Conservation (phyloP, 2,329 filamentous ascomycete species). For the Aspergillus felis region DNA sequence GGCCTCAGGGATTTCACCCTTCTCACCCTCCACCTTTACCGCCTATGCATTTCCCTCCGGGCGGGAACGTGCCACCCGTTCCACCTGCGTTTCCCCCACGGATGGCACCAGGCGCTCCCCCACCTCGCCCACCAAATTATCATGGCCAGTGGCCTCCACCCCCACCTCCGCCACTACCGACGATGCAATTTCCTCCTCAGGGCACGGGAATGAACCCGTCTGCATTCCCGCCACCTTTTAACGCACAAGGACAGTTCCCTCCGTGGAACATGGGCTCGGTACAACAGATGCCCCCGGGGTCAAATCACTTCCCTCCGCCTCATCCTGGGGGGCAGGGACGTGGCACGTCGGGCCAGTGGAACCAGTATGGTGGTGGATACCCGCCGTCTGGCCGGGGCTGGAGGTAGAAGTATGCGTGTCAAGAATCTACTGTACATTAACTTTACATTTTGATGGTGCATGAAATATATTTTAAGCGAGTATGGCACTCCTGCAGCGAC, state of each 20-base stretch:
- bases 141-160: conserved; percentile 19
- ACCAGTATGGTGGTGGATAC: conserved; percentile 6
- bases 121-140: conserved; percentile 19
- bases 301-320: conserved; percentile 32
- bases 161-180: conserved; percentile 17
- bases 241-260: conserved; percentile 19
- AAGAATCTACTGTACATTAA: not conserved
- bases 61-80: not conserved
- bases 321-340: conserved; percentile 22
- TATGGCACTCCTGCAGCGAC: not conserved
- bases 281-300: conserved; percentile 28
- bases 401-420: not conserved
- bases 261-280: conserved; percentile 19
- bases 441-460: not conserved
- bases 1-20: conserved; percentile 14
- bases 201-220: conserved; percentile 5
- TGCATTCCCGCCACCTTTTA: conserved; percentile 25
- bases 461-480: not conserved
- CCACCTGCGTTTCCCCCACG: conserved; percentile 1
- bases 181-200: conserved; percentile 10
- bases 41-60: conserved; percentile 3
- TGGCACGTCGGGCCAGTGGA: conserved; percentile 11
- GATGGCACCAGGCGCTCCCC: not conserved
- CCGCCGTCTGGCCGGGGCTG: conserved; percentile 4
- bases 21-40: conserved; percentile 17